A percentile compares a stretch with the other conserved stretches of the same genome.
Conservation (phyloP, 768 basidiomycete genomes). For the Fibroporia radiculosa region DNA sequence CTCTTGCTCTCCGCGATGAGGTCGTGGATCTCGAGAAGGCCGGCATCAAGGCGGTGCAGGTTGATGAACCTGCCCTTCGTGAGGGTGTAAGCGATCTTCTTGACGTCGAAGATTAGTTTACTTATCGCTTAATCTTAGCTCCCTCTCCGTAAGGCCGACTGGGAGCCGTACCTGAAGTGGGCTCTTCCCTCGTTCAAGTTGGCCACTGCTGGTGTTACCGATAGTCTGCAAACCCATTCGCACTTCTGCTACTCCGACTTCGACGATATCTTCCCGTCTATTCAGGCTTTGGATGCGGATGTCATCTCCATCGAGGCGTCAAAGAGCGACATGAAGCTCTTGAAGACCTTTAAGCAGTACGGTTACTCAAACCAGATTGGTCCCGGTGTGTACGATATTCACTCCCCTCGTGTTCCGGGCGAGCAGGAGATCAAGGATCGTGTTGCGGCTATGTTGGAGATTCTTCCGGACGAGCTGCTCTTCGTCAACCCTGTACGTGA, state of each 20-base stretch:
- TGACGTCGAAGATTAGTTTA: not conserved
- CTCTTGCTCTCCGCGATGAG: slow-evolving; percentile 96
- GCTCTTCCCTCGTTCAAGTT: slow-evolving; percentile 99
- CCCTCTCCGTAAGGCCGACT: slow-evolving; percentile 92
- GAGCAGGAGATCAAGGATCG: slow-evolving; percentile 93
- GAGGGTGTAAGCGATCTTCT: slow-evolving; percentile 66
- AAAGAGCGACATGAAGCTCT: slow-evolving; percentile 97
- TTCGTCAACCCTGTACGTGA: slow-evolving; percentile 78
- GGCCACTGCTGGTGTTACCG: slow-evolving; percentile 89
- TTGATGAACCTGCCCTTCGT: slow-evolving; percentile 99
- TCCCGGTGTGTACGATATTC: slow-evolving; percentile 98
- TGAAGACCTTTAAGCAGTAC: slow-evolving; percentile 90
- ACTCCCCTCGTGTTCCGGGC: slow-evolving; percentile 95
- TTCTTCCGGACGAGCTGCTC: slow-evolving; percentile 74
- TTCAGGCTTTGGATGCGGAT: slow-evolving; percentile 94
- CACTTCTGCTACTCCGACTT: slow-evolving; percentile 99
- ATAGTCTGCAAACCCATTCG: slow-evolving; percentile 94
- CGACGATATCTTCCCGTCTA: slow-evolving; percentile 96
- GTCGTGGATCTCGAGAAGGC: slow-evolving; percentile 95
- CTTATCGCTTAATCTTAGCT: slow-evolving; percentile 37
- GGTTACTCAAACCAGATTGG: slow-evolving; percentile 97
- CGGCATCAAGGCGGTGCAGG: slow-evolving; percentile 96
- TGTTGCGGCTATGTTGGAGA: slow-evolving; percentile 73
- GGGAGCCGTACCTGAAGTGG: slow-evolving; percentile 96
- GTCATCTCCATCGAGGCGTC: slow-evolving; percentile 99